Conservation (phyloP, 2,329 filamentous ascomycete genomes). For the Claviceps purpurea region DNA sequence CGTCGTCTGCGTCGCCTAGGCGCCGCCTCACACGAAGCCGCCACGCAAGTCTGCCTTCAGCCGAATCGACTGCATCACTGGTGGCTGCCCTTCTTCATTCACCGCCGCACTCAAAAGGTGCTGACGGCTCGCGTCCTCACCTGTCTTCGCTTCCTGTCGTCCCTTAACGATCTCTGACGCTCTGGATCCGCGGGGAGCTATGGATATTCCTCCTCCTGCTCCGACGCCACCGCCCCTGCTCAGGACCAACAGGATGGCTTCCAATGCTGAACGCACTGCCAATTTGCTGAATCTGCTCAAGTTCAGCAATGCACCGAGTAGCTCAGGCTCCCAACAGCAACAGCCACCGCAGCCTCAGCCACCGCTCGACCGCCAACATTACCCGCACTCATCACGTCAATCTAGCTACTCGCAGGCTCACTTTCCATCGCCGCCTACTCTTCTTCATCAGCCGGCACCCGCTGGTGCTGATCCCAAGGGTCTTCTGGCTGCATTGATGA, state of each 20-base stretch:
- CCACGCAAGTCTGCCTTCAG: neutral
- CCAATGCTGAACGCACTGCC: slow-evolving; percentile 34
- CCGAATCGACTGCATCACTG: slow-evolving; percentile 1
- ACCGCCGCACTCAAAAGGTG: neutral
- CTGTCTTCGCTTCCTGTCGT: neutral
- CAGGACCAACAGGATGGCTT: slow-evolving; percentile 24
- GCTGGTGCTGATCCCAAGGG: slow-evolving; percentile 42
- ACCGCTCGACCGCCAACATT: slow-evolving; percentile 13
- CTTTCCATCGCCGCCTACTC: slow-evolving; percentile 18
- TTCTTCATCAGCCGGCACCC: slow-evolving; percentile 44
- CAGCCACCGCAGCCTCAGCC: slow-evolving; percentile 13
- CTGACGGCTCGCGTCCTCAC: slow-evolving; percentile 1
- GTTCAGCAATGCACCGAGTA: slow-evolving; percentile 32
- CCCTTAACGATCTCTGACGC: neutral
- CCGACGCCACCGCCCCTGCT: slow-evolving; percentile 35
- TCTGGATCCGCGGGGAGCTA: slow-evolving; percentile 13
- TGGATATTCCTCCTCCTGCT: slow-evolving; percentile 38
- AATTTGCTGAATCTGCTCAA: slow-evolving; percentile 49
- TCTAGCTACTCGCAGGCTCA: slow-evolving; percentile 11
- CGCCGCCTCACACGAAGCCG: neutral
- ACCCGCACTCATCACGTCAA: slow-evolving; percentile 10
- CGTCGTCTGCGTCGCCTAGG: neutral
- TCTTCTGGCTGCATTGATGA: slow-evolving; percentile 47
- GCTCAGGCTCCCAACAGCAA: slow-evolving; percentile 17
- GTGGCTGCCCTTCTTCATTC: neutral